Evolutionary conservation across 2,329 filamentous ascomycete genomes (phyloP), one percentile per base, ranked within the genome.

Genomic region (Diplodia scrobiculata): DNA sequence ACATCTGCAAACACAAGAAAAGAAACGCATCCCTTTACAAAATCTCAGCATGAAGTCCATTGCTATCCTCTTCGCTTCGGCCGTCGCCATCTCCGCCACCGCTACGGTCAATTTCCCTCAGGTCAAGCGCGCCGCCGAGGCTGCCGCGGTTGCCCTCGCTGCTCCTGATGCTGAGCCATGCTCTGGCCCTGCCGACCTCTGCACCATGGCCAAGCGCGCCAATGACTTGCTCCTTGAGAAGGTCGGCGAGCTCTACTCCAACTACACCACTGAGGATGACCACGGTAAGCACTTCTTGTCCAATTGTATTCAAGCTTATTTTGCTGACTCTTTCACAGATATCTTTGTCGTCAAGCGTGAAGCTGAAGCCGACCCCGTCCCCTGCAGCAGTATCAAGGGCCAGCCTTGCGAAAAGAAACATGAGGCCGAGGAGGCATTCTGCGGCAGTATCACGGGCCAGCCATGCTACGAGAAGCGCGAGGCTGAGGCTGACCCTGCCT

Each of bases 31-130:
- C 19, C 14, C 48, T 48, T 17, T 14, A 14, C 25, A 62, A 60
- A 63, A 55, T 55, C n/a, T 7, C 73, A 79, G 66, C 63, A 85
- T 85, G 83, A 84, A 82, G 77, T 70, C 83, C 73, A 74, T 79
- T 69, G 72, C 77, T 64, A 66, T 82, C 63, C 71, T 82, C 63
- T 71, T 78, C 55, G 75, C 79, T 65, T 70, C 75, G 62, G 72
- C 81, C 60, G 68, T 83, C 58, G 78, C 78, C 63, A 77, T 77
- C 71, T 73, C 76, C 68, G 65, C 80, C 63, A 77, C 79, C 66
- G 77, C 74, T 73, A 69, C 77, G 65, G 79, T 79, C 70, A 7
- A 47, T 38, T 75, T 72, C 67, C 65, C 47, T 48, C 72, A 71
- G 54, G 66, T 69, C 65, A 77, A 76, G 69, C 76, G 77, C 52